A percentile compares a stretch with the other conserved stretches of the same genome.
Conservation (phyloP, 352 stramenopile genomes). For the Globisporangium megalacanthum region DNA sequence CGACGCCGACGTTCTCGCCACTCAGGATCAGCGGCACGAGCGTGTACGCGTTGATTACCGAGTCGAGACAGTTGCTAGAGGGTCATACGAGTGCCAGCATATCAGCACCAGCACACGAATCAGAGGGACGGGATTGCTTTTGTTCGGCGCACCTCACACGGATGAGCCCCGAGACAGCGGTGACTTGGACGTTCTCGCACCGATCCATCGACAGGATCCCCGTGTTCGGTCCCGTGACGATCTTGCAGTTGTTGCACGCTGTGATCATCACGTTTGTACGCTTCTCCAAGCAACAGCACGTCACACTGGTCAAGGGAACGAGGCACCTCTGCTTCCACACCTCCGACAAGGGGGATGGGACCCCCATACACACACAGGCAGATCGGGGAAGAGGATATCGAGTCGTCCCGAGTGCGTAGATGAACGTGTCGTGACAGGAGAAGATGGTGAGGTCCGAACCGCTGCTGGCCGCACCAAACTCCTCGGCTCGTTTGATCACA, state of each 20-base stretch:
- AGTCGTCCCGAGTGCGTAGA: conserved; percentile 94
- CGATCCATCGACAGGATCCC: conserved; percentile 92
- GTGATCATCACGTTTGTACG: conserved; percentile 89
- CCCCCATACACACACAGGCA: background rate
- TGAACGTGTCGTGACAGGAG: conserved; percentile 91
- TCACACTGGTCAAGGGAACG: conserved; percentile 26
- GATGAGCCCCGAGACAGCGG: conserved; percentile 77
- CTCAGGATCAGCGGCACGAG: conserved; percentile 88
- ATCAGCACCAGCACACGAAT: background rate
- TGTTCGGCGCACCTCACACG: conserved; percentile 60
- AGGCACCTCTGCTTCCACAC: conserved; percentile 22
- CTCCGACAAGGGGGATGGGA: background rate
- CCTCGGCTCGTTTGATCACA: conserved; percentile 70
- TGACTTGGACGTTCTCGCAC: conserved; percentile 92
- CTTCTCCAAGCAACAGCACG: conserved; percentile 10
- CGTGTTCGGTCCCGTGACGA: conserved; percentile 92
- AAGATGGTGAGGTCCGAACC: conserved; percentile 79
- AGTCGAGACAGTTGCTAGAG: conserved; percentile 91
- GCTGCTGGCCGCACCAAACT: conserved; percentile 38
- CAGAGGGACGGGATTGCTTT: no score
- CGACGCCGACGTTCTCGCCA: conserved; percentile 93
- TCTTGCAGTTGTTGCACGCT: conserved; percentile 93
- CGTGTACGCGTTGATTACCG: conserved; percentile 90
- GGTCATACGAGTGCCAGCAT: background rate
- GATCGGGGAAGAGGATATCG: conserved; percentile 61